Conservation (phyloP, 257 asterid species). For the Solanum etuberosum region DNA sequence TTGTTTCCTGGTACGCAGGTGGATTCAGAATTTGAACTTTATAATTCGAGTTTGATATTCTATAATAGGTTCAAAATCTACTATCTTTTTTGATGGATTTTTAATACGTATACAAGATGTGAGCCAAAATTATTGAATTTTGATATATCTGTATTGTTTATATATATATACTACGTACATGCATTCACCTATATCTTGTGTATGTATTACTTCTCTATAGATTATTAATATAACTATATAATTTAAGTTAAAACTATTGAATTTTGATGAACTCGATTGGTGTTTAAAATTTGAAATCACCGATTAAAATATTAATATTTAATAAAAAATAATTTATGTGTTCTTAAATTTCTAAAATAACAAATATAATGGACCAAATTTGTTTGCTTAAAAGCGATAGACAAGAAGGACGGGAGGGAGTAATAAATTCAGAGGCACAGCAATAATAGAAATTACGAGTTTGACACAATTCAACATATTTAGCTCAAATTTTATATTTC, state of each 20-base stretch:
- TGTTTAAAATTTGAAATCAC: background rate
- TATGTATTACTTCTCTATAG: background rate
- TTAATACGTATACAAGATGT: background rate
- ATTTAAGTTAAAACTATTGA: background rate
- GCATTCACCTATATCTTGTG: background rate
- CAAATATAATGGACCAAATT: background rate
- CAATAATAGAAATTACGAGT: background rate
- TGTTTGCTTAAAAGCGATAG: background rate
- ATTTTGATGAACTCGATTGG: background rate
- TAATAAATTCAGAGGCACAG: background rate
- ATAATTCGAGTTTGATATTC: background rate
- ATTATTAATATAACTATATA: background rate
- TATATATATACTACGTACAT: background rate
- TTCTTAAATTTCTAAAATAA: background rate
- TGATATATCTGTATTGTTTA: background rate
- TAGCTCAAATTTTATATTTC: background rate
- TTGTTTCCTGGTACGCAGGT: accelerated
- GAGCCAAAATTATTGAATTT: background rate
- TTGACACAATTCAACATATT: background rate
- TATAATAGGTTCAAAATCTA: background rate
- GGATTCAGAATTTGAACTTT: background rate
- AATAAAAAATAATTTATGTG: background rate
- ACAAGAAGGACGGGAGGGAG: background rate
- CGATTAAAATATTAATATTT: background rate
- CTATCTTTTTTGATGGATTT: background rate